A percentile compares a stretch with the other conserved stretches of the same genome.
Evolutionary conservation across 441 rosid species (phyloP).

Genomic region (Erodium trifolium): DNA sequence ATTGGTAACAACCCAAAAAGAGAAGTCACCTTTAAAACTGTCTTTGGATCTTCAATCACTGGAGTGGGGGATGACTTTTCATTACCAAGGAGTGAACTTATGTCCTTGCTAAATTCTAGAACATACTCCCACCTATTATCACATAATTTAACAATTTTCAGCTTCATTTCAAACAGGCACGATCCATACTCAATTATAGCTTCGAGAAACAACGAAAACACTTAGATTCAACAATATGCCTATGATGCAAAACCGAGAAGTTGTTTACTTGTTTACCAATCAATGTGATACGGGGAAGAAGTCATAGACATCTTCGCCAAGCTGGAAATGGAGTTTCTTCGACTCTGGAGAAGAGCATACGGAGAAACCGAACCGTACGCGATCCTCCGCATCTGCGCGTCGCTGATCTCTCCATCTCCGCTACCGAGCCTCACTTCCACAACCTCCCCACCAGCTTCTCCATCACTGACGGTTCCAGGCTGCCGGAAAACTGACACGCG

Average conservation of each 20-base stretch:
- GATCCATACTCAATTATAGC: too few species aligned
- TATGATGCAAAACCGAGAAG: not conserved
- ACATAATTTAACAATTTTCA: conserved; percentile 12
- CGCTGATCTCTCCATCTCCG: conserved; percentile 55
- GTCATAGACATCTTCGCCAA: conserved; percentile 30
- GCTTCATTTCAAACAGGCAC: not conserved
- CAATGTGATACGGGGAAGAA: conserved; percentile 49
- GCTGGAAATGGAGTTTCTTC: conserved; percentile 48
- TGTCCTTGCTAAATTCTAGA: conserved; percentile 81
- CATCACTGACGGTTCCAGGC: conserved; percentile 21
- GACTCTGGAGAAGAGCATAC: conserved; percentile 77
- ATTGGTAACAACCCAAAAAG: not conserved
- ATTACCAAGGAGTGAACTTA: conserved; percentile 51
- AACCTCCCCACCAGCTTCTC: conserved; percentile 42
- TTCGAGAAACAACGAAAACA: not conserved
- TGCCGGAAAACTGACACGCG: conserved; percentile 45
- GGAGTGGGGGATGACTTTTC: conserved; percentile 28
- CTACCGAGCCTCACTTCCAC: conserved; percentile 57
- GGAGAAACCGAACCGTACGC: conserved; percentile 85
- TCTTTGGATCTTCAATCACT: conserved; percentile 52
- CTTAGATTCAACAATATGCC: not conserved
- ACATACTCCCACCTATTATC: conserved; percentile 75
- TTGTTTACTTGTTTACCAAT: conserved; percentile 36
- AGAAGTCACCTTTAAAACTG: conserved; percentile 45
- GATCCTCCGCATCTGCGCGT: conserved; percentile 68